Evolutionary conservation across 306 rosid species (phyloP), one percentile per base, ranked within the genome.

Genomic region (Rubus idaeus): DNA sequence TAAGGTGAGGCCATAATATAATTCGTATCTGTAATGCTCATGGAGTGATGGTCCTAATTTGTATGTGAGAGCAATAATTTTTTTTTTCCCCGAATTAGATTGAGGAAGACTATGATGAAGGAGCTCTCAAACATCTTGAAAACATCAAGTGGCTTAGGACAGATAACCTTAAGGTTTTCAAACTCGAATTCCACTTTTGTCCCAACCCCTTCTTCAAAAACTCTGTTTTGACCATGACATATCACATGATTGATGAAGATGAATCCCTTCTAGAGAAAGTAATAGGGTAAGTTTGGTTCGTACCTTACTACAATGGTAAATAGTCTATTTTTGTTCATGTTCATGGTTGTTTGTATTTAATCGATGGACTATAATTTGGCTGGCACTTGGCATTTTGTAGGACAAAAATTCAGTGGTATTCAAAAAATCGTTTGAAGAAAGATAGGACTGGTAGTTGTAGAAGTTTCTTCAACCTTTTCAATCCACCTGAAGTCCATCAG

Each of bases 211-310:
- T 77, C 75, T 92, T 92, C 81, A 84, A 88, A 73, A 92, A 92
- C 69, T 40, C 88, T 8, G 85, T 90, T 58, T 81, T 92, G 87
- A 82, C 93, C 0, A 88, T 90, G 83, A 92, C 91, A 21, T 90
- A 92, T 68, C 97, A 91, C 73, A 90, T 92, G 93, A 85, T 89
- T 67, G 96, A 92, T 74, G 97, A 90, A 81, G 97, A 92, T 77
- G 96, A 92, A 58, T 93, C 93, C 16, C 86, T 92, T 77, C 75
- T 92, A 55, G 96, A 90, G 88, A 92, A 92, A 75, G 93, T 95
- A 53, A 85, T 87, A 75, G 97, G 97, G 97, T 92, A 77, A 78
- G 14, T 68, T 65, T 73, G 50, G 26, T 46, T 75, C 78, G 17
- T 47, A 45, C 16, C 61, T 77, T 66, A 1, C 68, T 2, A 53